These are phyloP conservation scores for Skeletonema tropicum DNA, from an alignment of 108 stramenopile genomes.

Conservation along the genomic window DNA sequence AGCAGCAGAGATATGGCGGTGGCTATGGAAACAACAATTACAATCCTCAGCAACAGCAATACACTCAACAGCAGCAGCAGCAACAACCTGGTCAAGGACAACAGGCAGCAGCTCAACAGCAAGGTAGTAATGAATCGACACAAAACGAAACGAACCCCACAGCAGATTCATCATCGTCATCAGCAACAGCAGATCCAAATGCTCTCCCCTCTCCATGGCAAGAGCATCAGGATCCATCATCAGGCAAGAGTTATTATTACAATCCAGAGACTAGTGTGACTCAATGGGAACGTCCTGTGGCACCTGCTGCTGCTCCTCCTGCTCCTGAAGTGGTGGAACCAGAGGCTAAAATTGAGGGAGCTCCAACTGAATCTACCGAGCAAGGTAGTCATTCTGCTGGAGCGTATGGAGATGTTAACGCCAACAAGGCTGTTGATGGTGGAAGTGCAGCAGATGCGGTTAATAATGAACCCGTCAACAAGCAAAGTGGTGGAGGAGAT, in stretches of 20 bases:
- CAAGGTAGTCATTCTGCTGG: background rate
- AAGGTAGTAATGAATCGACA: constrained; percentile 1
- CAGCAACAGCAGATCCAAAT: constrained; percentile 8
- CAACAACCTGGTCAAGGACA: constrained; percentile 20
- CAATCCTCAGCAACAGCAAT: constrained; percentile 28
- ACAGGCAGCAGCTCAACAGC: constrained; percentile 12
- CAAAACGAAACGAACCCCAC: background rate
- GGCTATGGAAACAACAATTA: constrained; percentile 14
- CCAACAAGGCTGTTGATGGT: background rate
- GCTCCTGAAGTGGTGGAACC: constrained; percentile 16
- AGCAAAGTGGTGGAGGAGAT: background rate
- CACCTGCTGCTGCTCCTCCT: constrained; percentile 11
- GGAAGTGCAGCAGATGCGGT: background rate
- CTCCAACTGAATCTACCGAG: background rate
- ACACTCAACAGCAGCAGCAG: constrained; percentile 12
- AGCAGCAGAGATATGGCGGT: constrained; percentile 1
- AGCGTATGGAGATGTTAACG: background rate
- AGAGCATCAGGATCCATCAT: constrained; percentile 76
- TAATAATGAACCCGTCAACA: background rate
- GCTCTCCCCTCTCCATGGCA: constrained; percentile 64
- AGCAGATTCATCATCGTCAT: background rate
- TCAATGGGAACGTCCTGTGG: constrained; percentile 79
- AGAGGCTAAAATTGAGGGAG: background rate
- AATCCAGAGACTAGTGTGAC: constrained; percentile 76
- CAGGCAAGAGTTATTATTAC: constrained; percentile 79